Evolutionary conservation across 2,329 filamentous ascomycete genomes (phyloP), one percentile per base, ranked within the genome.

Genomic region (Purpureocillium takamizusanense): DNA sequence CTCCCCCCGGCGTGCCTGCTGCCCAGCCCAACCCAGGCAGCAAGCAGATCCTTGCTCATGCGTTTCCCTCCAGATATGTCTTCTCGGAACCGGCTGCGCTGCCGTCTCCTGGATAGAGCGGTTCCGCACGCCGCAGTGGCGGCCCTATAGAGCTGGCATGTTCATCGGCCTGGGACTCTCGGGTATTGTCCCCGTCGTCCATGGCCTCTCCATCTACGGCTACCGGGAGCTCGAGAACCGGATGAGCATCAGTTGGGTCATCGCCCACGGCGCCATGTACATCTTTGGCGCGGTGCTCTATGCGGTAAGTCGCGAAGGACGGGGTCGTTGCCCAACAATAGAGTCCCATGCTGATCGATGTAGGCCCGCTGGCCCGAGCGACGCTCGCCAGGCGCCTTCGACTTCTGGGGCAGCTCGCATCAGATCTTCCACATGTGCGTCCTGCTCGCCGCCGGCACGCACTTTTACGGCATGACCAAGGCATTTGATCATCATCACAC

Each of bases 361-460:
- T 29, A 84, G 79, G 70, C 76, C 38, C 81, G 92, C 29, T 80
- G 90, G 61, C 92, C 92, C 0, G 92, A 98, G 65, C 73, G 86
- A 42, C 77, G 73, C 52, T 74, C 67, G 33, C 92, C 90, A 0
- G 86, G 87, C 1, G 68, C 60, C 7, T 95, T 90, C 54, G 92
- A 98, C 61, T 85, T 95, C 37, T 85, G 85, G 76, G 90, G 92
- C 29, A 88, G 81, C 56, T 95, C 87, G 15, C 92, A 98, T 61
- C 92, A 98, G 64, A 83, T 98, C 46, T 98, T 98, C 60, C 92
- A 98, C 65, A 67, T 94, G 30, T 73, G 92, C 46, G 89, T 98
- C 21, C 69, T 97, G 13, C 60, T 88, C 43, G 92, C 92, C 1
- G 90, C 87, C 0, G 73, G 76, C 2, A 76, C 83, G 17, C 92